Evolutionary conservation across 176 grass and related monocot species (phyloP).

Genomic region (Cenchrus purpureus): DNA sequence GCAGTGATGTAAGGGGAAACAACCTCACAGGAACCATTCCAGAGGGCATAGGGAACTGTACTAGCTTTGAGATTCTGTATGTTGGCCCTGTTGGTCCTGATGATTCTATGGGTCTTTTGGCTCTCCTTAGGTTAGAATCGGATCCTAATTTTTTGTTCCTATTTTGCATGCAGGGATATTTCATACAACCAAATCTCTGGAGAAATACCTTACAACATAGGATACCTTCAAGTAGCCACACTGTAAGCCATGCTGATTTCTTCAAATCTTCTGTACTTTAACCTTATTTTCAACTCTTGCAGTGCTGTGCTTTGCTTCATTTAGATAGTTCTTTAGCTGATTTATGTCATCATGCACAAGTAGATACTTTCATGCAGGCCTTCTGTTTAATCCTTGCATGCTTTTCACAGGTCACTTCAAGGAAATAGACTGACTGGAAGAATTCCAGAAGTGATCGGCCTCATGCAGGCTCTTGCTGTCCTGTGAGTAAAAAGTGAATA

Average conservation of each 20-base stretch:
- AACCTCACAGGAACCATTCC: conserved; percentile 98
- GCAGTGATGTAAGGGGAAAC: conserved; percentile 97
- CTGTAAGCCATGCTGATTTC: conserved; percentile 57
- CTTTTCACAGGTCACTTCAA: conserved; percentile 83
- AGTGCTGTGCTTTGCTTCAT: neutral
- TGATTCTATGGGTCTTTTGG: neutral
- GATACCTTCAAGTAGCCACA: conserved; percentile 99
- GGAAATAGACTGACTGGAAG: conserved; percentile 86
- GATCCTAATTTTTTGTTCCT: neutral
- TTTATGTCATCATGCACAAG: neutral
- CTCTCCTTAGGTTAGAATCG: neutral
- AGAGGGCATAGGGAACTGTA: conserved; percentile 92
- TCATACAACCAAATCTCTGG: conserved; percentile 98
- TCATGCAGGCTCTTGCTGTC: conserved; percentile 99
- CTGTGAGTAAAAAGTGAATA: conserved; percentile 64
- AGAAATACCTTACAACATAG: conserved; percentile 99
- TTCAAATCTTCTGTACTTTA: conserved; percentile 1
- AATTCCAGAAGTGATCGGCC: conserved; percentile 98
- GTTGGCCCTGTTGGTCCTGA: conserved; percentile 44
- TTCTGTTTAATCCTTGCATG: conserved; percentile 22
- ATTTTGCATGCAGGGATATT: conserved; percentile 77
- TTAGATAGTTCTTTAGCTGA: neutral
- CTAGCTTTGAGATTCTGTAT: conserved; percentile 96
- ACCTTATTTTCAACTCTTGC: neutral
- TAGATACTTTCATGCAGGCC: neutral